These are phyloP conservation scores for Silene noctiflora DNA, from an alignment of 179 eudicot species.

Conservation along the genomic window DNA sequence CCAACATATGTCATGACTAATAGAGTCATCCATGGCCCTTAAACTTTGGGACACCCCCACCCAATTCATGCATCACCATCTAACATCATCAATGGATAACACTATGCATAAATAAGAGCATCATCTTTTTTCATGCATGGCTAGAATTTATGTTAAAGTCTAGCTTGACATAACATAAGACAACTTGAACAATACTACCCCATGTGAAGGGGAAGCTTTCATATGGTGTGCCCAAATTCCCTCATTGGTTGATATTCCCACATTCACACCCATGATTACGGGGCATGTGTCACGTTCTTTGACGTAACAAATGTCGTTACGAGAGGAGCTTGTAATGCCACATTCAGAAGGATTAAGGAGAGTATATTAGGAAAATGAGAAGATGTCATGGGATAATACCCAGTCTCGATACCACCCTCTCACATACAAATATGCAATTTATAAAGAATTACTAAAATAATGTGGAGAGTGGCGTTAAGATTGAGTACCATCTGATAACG, in stretches of 20 bases:
- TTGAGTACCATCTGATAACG: too few species aligned
- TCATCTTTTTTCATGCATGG: constrained; percentile 13
- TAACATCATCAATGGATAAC: constrained; percentile 14
- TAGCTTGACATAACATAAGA: constrained; percentile 1
- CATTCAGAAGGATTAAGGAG: constrained; percentile 11
- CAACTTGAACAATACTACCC: constrained; percentile 13
- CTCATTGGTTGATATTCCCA: constrained; percentile 14
- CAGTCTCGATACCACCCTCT: too few species aligned
- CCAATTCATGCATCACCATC: constrained; percentile 21
- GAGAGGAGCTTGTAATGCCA: constrained; percentile 13
- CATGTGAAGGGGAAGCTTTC: constrained; percentile 34
- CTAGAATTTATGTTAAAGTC: not conserved
- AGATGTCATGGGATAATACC: too few species aligned
- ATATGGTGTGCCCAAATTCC: constrained; percentile 14
- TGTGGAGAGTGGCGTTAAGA: too few species aligned
- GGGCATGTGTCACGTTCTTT: constrained; percentile 10
- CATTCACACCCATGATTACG: constrained; percentile 16
- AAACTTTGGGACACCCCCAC: constrained; percentile 7
- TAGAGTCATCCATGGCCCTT: constrained; percentile 8
- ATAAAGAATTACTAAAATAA: too few species aligned
- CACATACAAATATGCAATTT: too few species aligned
- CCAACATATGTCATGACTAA: constrained; percentile 15
- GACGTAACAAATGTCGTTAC: constrained; percentile 6
- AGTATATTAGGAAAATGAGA: not conserved
- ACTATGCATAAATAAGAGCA: not conserved